Evolutionary conservation across 768 basidiomycete species (phyloP), one percentile per base, ranked within the genome.

Genomic region (Dacryopinax spathularia): DNA sequence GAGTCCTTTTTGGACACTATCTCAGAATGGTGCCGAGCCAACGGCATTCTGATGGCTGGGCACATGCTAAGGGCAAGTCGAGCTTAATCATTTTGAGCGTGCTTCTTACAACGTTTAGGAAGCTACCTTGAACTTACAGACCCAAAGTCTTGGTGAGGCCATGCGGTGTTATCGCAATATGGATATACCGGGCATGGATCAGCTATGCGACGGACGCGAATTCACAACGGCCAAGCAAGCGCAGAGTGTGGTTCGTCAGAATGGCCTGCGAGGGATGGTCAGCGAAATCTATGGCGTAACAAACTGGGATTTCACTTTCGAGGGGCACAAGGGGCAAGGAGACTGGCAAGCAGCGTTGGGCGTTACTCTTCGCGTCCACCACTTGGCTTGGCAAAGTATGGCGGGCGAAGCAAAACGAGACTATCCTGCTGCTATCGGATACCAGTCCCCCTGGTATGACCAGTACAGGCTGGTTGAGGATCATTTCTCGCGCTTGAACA

Each of bases 341-440:
- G 70, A 70, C 48, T 70, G 70, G 70, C 70, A 70, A 62, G 69
- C 69, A 22, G 70, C 70, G 33, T 48, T 70, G 12, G 69, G 69
- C 16, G 67, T 70, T 15, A 69, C 67, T 1, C 60, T 69, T 22
- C 64, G 69, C 20, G 67, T 70, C 22, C 69, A 61, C 33, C 67
- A 70, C 60, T 62, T 70, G 27, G 65, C 64, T 29, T 66, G 66
- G 65, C 48, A 37, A n/a, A 67, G 65, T 31, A 67, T 70, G 64
- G 65, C 62, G 18, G 70, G 70, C 4, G 70, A 70, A 61, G 67
- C 66, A 13, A 70, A 70, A 39, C 33, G 70, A 20, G 70, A 70
- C 44, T 70, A 70, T 60, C 70, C 70, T 2, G 70, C 67, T 1
- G 63, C 63, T 43, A 70, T 70, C 61, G 65, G 65, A 1, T 70